These are phyloP conservation scores for Thraustochytrium striatum DNA, from an alignment of 352 stramenopile species.

Conservation along the genomic window DNA sequence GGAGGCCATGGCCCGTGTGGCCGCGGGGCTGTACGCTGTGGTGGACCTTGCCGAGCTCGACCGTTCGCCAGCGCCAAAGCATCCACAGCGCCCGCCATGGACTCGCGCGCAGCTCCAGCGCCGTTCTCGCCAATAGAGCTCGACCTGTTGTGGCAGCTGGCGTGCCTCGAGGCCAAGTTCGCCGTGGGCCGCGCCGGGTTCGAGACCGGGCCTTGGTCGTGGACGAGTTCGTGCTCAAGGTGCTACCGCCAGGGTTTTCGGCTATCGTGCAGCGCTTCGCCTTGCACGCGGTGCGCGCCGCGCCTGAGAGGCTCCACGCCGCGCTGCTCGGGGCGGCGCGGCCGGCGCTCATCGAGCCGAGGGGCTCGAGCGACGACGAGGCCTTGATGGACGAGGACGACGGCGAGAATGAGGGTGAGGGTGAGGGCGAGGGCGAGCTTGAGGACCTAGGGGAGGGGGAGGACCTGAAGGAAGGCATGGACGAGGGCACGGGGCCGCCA, in stretches of 20 bases:
- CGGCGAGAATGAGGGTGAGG: background rate
- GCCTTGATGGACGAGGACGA: background rate
- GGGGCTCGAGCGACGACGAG: background rate
- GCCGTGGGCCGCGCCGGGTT: background rate
- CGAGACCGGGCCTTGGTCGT: conserved; percentile 17
- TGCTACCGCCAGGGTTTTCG: conserved; percentile 21
- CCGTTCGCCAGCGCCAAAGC: background rate
- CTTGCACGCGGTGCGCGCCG: background rate
- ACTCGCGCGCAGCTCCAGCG: background rate
- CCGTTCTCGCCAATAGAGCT: background rate
- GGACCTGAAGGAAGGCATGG: too few species aligned
- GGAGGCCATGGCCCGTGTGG: background rate
- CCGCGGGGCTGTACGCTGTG: conserved; percentile 1
- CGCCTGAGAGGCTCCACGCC: too few species aligned
- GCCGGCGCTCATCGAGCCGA: background rate
- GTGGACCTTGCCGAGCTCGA: conserved; percentile 1
- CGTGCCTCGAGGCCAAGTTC: background rate
- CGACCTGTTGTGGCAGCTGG: conserved; percentile 8
- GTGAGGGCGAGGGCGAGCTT: too few species aligned
- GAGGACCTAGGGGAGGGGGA: too few species aligned
- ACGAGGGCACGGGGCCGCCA: too few species aligned
- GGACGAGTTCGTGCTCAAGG: background rate
- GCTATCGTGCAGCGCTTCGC: background rate
- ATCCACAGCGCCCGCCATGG: background rate
- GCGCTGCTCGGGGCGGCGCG: too few species aligned